A percentile compares a stretch with the other conserved stretches of the same genome.
Conservation (phyloP, 805 yeast genomes). For the Starmerella floris region DNA sequence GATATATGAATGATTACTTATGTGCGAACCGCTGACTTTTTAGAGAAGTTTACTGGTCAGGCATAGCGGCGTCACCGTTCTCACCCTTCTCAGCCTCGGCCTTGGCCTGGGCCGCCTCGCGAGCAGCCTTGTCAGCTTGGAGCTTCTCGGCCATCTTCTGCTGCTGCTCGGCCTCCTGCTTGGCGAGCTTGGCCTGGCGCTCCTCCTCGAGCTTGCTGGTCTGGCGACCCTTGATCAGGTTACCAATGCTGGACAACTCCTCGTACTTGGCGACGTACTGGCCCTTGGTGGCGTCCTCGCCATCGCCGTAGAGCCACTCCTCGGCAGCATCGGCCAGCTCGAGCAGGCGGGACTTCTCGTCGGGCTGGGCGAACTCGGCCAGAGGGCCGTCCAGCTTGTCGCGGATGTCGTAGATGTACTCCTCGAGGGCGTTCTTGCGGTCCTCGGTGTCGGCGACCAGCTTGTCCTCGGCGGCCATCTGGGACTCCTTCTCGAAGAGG, state of each 20-base stretch:
- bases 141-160: constrained; percentile 71
- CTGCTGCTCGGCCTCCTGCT: constrained; percentile 76
- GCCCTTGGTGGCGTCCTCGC: constrained; percentile 92
- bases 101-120: constrained; percentile 28
- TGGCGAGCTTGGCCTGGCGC: constrained; percentile 73
- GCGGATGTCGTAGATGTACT: constrained; percentile 93
- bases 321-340: constrained; percentile 72
- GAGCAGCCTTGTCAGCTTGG: constrained; percentile 63
- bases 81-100: constrained; percentile 30
- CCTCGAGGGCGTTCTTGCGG: constrained; percentile 95
- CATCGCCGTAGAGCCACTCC: constrained; percentile 97
- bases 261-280: constrained; percentile 95
- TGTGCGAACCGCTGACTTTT: too few relatives aligned
- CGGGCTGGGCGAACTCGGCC: constrained; percentile 74
- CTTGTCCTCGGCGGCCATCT: constrained; percentile 80
- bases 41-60: constrained; percentile 13
- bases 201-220: constrained; percentile 88
- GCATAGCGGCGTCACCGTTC: constrained; percentile 22
- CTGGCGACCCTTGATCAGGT: constrained; percentile 90
- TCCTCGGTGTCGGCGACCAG: constrained; percentile 97
- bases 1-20: too few relatives aligned
- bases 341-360: constrained; percentile 69
- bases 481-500: constrained; percentile 68
- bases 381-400: constrained; percentile 91
- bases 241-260: constrained; percentile 89